Evolutionary conservation across 768 basidiomycete species (phyloP), one percentile per base, ranked within the genome.

Genomic region (Neoboletus magnificus): DNA sequence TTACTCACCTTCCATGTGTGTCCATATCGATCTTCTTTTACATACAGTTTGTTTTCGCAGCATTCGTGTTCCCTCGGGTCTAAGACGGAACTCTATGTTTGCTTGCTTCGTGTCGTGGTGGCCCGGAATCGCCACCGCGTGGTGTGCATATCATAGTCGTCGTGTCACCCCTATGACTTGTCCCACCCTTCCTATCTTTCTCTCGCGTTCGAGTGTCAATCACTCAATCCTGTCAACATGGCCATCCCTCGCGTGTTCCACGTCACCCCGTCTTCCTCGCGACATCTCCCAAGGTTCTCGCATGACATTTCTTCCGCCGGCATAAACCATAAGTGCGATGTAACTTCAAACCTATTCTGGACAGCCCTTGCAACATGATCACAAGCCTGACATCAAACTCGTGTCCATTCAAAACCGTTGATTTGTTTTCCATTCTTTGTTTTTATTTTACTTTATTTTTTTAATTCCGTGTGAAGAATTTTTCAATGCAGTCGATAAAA

Each of bases 41-140:
- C 68, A 71, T 72, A 68, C 62, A 57, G 47, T 48, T 25, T 56
- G 51, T 52, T 56, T 59, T 61, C 54, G 29, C 56, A 65, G 56
- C 52, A 56, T 46, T 50, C 44, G 48, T 58, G 42, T 64, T 50
- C 54, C 56, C 61, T 66, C 65, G 69, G 71, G 57, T 59, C 66
- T 66, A 72, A 62, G 61, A 65, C 69, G 70, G 71, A 58, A 47
- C 62, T 60, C 65, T 63, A 59, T 50, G 44, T 58, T 54, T 66
- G 44, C 45, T 69, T 63, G 57, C 54, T 63, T 62, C 63, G 67
- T 58, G 61, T 67, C 58, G 58, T 53, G 53, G 52, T 45, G 44
- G 55, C 47, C 47, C 62, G 56, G 62, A 61, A 63, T 67, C 57
- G 36, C 50, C 36, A 48, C 59, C 58, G 55, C 43, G 44, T 60